These are phyloP conservation scores for Didymella arachidicola DNA, from an alignment of 2,329 filamentous ascomycete genomes.

Conservation along the genomic window DNA sequence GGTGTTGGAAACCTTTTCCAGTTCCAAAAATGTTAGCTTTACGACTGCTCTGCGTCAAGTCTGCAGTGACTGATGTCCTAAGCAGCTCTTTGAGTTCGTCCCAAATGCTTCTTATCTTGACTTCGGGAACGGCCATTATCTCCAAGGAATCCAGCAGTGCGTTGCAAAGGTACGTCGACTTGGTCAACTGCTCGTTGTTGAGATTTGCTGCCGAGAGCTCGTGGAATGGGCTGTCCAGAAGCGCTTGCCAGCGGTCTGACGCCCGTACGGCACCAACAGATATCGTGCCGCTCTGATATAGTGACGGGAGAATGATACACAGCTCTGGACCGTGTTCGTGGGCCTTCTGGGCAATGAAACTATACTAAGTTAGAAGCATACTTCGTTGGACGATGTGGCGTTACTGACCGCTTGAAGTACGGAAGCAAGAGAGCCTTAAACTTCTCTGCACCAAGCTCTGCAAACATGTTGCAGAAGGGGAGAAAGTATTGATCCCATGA, in stretches of 20 bases:
- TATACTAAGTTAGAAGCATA: slow-evolving; percentile 49
- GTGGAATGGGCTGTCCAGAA: slow-evolving; percentile 73
- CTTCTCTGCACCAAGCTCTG: slow-evolving; percentile 73
- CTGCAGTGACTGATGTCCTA: slow-evolving; percentile 23
- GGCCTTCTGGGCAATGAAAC: slow-evolving; percentile 69
- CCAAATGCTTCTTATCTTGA: slow-evolving; percentile 31
- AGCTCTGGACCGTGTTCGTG: slow-evolving; percentile 43
- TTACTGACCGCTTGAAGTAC: slow-evolving; percentile 75
- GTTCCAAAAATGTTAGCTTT: slow-evolving; percentile 66
- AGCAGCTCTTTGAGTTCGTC: slow-evolving; percentile 35
- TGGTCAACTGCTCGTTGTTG: slow-evolving; percentile 18
- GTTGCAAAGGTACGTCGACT: slow-evolving; percentile 40
- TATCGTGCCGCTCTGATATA: slow-evolving; percentile 37
- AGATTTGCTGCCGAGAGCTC: slow-evolving; percentile 49
- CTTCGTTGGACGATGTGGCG: slow-evolving; percentile 2
- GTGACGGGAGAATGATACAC: slow-evolving; percentile 40
- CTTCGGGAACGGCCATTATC: slow-evolving; percentile 31
- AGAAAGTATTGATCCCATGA: slow-evolving; percentile 77
- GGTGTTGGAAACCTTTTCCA: slow-evolving; percentile 76
- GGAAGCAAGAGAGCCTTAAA: slow-evolving; percentile 82
- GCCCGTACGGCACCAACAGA: slow-evolving; percentile 28
- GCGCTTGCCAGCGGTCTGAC: slow-evolving; percentile 41
- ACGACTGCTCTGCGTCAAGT: slow-evolving; percentile 2
- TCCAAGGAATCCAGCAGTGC: slow-evolving; percentile 39
- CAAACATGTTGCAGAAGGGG: slow-evolving; percentile 82